phyloP scores from a whole-genome alignment of 257 asterid genomes.

The Fraxinus cuspidata region DNA sequence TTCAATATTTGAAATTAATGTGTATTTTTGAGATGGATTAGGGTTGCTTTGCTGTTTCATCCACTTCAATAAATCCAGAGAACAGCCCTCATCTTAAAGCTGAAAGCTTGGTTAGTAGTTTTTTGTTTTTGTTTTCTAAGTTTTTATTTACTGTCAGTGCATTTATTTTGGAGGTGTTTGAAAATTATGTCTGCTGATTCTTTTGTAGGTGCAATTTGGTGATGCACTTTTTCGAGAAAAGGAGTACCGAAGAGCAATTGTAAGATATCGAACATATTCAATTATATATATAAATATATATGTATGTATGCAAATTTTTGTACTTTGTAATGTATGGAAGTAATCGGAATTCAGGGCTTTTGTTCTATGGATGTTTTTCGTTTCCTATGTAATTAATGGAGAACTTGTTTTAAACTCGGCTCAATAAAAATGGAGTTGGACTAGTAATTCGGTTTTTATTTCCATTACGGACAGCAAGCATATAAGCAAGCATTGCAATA shows the following conservation, averaged over 20 bases:
- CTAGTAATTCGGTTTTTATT: constrained; percentile 16
- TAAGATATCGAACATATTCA: constrained; percentile 40
- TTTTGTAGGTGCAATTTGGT: constrained; percentile 72
- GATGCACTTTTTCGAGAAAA: constrained; percentile 74
- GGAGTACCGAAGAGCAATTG: constrained; percentile 85
- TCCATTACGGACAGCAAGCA: constrained; percentile 49
- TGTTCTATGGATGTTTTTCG: not conserved
- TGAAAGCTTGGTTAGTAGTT: constrained; percentile 66
- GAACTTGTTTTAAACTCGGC: not conserved
- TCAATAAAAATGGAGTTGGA: constrained; percentile 8
- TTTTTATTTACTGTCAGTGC: constrained; percentile 9
- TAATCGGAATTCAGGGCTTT: constrained; percentile 1
- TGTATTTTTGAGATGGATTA: constrained; percentile 30
- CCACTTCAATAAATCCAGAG: constrained; percentile 66
- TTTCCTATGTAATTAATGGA: not conserved
- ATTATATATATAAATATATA: not conserved
- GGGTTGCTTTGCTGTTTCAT: constrained; percentile 93
- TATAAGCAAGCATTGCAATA: constrained; percentile 86
- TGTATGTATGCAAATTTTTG: constrained; percentile 4
- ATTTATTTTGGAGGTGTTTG: constrained; percentile 23
- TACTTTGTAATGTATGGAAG: constrained; percentile 2
- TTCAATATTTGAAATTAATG: not conserved
- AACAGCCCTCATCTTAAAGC: constrained; percentile 80
- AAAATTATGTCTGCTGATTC: constrained; percentile 12
- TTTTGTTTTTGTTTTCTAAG: not conserved